These are phyloP conservation scores for Gonium pectorale DNA, from an alignment of 139 green algal genomes.

Conservation along the genomic window DNA sequence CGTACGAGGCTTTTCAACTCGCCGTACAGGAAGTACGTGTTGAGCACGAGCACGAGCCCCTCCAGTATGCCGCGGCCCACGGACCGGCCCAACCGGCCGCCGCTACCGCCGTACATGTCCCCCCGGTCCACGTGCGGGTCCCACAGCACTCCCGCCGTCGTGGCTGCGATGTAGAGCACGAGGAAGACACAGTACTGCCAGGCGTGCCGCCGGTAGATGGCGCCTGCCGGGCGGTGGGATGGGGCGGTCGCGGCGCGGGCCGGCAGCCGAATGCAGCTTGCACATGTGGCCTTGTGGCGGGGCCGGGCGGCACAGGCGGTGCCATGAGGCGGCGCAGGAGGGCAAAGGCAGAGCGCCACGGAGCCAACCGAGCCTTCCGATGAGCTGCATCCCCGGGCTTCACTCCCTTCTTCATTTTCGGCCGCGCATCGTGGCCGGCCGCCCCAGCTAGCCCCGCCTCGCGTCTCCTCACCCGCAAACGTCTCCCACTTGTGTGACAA, in stretches of 20 bases:
- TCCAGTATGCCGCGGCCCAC: conserved; percentile 1
- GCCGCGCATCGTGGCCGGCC: no score
- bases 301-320: no score
- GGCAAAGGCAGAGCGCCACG: no score
- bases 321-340: no score
- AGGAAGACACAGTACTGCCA: background rate
- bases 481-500: conserved; percentile 14
- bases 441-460: background rate
- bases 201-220: conserved; percentile 6
- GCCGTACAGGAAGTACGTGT: background rate
- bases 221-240: background rate
- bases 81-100: no score
- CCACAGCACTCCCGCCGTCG: background rate
- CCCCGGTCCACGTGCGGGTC: background rate
- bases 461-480: background rate
- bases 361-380: no score
- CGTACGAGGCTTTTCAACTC: background rate
- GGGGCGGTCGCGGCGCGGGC: background rate
- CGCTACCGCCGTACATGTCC: background rate
- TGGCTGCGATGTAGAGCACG: background rate
- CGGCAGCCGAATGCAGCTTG: no score
- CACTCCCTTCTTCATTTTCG: no score
- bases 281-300: no score
- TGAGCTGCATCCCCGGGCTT: no score
- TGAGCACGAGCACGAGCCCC: background rate